These are phyloP conservation scores for Fusarium equiseti DNA, from an alignment of 2,329 filamentous ascomycete species.

Conservation along the genomic window DNA sequence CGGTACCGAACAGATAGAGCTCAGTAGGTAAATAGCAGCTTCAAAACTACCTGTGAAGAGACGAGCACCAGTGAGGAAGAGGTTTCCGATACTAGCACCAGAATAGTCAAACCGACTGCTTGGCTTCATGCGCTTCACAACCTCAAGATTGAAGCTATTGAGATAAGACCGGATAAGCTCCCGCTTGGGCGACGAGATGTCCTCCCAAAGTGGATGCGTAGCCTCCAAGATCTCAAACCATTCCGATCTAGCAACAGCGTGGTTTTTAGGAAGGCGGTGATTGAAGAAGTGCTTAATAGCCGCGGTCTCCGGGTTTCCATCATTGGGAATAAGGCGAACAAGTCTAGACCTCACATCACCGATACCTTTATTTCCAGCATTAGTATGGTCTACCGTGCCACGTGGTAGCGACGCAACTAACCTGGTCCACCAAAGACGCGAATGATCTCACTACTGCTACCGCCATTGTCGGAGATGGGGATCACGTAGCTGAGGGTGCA, in stretches of 20 bases:
- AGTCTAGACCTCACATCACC: conserved; percentile 70
- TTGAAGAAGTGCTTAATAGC: conserved; percentile 90
- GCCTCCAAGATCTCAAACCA: conserved; percentile 93
- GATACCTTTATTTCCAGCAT: conserved; percentile 62
- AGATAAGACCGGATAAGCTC: conserved; percentile 83
- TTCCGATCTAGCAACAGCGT: conserved; percentile 75
- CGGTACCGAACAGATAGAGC: conserved; percentile 87
- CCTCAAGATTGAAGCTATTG: conserved; percentile 81
- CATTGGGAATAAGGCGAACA: conserved; percentile 85
- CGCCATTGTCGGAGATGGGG: conserved; percentile 95
- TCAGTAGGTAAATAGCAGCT: conserved; percentile 89
- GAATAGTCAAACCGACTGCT: conserved; percentile 82
- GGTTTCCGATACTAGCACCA: conserved; percentile 80
- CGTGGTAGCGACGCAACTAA: conserved; percentile 47
- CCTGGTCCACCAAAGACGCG: conserved; percentile 95
- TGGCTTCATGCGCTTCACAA: conserved; percentile 79
- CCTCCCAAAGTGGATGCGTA: conserved; percentile 79
- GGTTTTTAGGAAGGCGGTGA: conserved; percentile 74
- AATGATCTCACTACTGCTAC: conserved; percentile 92
- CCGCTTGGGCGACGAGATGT: conserved; percentile 76
- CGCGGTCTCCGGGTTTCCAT: conserved; percentile 71
- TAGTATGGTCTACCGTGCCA: conserved; percentile 12
- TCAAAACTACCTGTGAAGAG: conserved; percentile 95
- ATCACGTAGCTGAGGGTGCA: conserved; percentile 86
- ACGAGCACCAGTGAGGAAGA: conserved; percentile 86